These are phyloP conservation scores for Chlamydomonas reinhardtii DNA, from an alignment of 163 green algal species.

Conservation along the genomic window DNA sequence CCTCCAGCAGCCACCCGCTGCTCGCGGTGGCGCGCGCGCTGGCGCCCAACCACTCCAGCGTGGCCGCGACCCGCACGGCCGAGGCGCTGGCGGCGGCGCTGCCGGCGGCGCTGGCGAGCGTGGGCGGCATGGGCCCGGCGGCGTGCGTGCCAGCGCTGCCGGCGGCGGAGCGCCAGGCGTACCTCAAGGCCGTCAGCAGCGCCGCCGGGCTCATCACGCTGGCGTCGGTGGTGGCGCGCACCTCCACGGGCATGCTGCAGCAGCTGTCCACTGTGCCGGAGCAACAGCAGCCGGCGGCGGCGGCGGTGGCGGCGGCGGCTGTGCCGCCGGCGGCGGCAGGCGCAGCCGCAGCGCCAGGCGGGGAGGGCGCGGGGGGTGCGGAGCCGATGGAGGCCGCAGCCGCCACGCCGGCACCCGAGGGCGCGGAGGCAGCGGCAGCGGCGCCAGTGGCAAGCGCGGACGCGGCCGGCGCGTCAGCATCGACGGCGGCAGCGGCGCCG, in stretches of 20 bases:
- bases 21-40: conserved; percentile 79
- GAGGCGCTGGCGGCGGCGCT: conserved; percentile 57
- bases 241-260: conserved; percentile 71
- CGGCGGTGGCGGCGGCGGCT: neutral
- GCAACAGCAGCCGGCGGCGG: neutral
- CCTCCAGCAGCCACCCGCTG: conserved; percentile 76
- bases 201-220: conserved; percentile 77
- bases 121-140: conserved; percentile 47
- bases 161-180: conserved; percentile 62
- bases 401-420: neutral
- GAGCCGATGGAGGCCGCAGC: neutral
- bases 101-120: conserved; percentile 54
- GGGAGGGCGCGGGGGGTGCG: neutral
- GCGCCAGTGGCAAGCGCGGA: neutral
- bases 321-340: too few species aligned
- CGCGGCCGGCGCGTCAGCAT: neutral
- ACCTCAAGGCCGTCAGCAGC: conserved; percentile 69
- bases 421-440: neutral
- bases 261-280: conserved; percentile 46
- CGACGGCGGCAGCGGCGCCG: neutral
- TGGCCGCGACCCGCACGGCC: conserved; percentile 55
- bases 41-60: conserved; percentile 60
- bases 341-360: too few species aligned
- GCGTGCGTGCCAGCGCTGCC: conserved; percentile 72
- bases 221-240: conserved; percentile 78